Conservation (phyloP, 2,329 filamentous ascomycete species). For the Fusarium sororula region DNA sequence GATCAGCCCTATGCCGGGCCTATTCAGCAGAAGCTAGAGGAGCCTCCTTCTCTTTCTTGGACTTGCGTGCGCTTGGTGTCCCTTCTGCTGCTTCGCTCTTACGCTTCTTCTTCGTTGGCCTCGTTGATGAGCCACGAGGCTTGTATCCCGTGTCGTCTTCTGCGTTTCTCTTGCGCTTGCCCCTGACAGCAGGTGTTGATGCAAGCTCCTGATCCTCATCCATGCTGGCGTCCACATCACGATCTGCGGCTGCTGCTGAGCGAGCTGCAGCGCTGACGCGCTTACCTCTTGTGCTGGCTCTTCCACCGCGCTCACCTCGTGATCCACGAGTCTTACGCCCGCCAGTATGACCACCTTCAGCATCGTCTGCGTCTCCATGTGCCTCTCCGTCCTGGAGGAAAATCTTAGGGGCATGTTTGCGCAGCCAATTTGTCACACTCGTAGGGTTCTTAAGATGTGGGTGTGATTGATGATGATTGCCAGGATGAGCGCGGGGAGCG, state of each 20-base stretch:
- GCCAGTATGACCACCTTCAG: slow-evolving; percentile 41
- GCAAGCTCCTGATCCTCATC: slow-evolving; percentile 51
- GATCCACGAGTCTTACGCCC: slow-evolving; percentile 50
- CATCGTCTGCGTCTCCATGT: slow-evolving; percentile 53
- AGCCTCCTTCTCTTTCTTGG: slow-evolving; percentile 47
- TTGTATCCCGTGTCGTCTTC: slow-evolving; percentile 69
- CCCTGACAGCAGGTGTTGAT: slow-evolving; percentile 47
- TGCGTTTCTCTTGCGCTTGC: slow-evolving; percentile 63
- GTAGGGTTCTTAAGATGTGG: slow-evolving; percentile 74
- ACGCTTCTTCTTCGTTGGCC: slow-evolving; percentile 66
- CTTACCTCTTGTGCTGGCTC: slow-evolving; percentile 53
- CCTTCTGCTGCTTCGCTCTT: slow-evolving; percentile 60
- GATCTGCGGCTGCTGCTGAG: slow-evolving; percentile 34
- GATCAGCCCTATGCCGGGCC: not conserved
- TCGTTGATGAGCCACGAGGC: slow-evolving; percentile 63
- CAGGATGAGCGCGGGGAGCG: slow-evolving; percentile 58
- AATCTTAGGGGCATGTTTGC: slow-evolving; percentile 83
- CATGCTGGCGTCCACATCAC: slow-evolving; percentile 50
- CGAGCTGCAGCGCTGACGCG: slow-evolving; percentile 42
- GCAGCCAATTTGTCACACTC: slow-evolving; percentile 95
- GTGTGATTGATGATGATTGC: slow-evolving; percentile 50
- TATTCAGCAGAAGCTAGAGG: slow-evolving; percentile 46
- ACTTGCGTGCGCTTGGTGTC: slow-evolving; percentile 48
- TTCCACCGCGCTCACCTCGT: slow-evolving; percentile 48
- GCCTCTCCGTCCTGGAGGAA: slow-evolving; percentile 77